Percentiles rank a stretch among this genome's conserved stretches.
Conservation (phyloP, 2,329 filamentous ascomycete species). For the Xylariaceae sp. region DNA sequence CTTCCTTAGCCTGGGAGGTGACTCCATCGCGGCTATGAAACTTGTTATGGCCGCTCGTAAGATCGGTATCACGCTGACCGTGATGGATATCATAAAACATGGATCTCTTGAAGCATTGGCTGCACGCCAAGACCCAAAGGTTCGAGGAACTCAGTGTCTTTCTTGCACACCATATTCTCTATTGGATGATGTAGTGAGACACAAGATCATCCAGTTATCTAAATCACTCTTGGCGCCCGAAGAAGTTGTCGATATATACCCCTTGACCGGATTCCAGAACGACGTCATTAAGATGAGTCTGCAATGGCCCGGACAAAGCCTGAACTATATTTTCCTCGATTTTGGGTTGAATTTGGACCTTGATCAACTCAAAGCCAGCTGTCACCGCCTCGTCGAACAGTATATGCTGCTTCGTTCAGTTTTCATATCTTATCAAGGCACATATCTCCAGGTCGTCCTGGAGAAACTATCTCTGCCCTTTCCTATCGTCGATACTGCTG, state of each 20-base stretch:
- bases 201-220: too few species aligned
- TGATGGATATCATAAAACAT: background rate
- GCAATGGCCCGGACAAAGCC: background rate
- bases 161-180: background rate
- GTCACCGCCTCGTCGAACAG: background rate
- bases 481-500: background rate
- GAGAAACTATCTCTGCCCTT: background rate
- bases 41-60: background rate
- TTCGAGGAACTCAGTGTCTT: background rate
- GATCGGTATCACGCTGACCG: background rate
- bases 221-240: background rate
- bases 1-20: slow-evolving; percentile 7
- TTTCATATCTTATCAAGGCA: background rate
- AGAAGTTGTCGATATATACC: background rate
- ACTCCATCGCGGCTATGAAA: slow-evolving; percentile 8
- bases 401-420: background rate
- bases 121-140: background rate
- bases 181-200: background rate
- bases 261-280: background rate
- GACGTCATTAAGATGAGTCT: background rate
- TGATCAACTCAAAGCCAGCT: background rate
- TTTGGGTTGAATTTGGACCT: background rate
- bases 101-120: background rate
- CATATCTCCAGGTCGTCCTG: background rate
- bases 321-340: background rate